These are phyloP conservation scores for Alternaria alternata DNA, from an alignment of 2,329 filamentous ascomycete genomes.

Conservation along the genomic window DNA sequence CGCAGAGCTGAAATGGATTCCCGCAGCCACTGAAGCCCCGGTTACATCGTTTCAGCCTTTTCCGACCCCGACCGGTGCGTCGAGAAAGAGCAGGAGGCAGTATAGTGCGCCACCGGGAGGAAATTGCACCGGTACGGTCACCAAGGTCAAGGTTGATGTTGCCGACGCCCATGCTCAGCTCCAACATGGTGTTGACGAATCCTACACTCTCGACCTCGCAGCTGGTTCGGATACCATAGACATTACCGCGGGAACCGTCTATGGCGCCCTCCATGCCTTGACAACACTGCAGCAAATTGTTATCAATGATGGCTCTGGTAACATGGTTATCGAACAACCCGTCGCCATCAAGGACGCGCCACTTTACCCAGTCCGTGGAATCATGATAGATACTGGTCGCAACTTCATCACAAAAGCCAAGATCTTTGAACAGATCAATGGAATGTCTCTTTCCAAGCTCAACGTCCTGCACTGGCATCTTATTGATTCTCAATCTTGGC, in stretches of 20 bases:
- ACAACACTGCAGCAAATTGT: conserved; percentile 66
- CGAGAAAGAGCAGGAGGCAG: conserved; percentile 32
- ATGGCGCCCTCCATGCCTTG: conserved; percentile 64
- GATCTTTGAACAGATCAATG: conserved; percentile 64
- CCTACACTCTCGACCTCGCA: conserved; percentile 60
- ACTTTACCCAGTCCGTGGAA: conserved; percentile 62
- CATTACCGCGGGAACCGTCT: conserved; percentile 61
- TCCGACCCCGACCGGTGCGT: conserved; percentile 52
- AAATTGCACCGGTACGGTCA: conserved; percentile 49
- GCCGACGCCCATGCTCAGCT: conserved; percentile 57
- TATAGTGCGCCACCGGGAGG: conserved; percentile 19
- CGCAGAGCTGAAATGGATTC: conserved; percentile 61
- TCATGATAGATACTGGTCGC: conserved; percentile 64
- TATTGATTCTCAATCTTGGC: conserved; percentile 65
- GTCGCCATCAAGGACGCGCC: conserved; percentile 61
- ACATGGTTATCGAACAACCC: conserved; percentile 62
- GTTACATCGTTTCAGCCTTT: conserved; percentile 61
- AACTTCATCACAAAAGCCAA: conserved; percentile 63
- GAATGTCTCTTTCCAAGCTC: conserved; percentile 64
- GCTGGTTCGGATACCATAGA: conserved; percentile 52
- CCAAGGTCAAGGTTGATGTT: conserved; percentile 57
- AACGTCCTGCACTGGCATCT: conserved; percentile 67
- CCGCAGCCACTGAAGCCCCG: conserved; percentile 62
- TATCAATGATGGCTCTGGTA: conserved; percentile 57
- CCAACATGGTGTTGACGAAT: conserved; percentile 65